Conservation (phyloP, 371 early-diverging fungal species). For the Dipsacomyces acuminosporus region DNA sequence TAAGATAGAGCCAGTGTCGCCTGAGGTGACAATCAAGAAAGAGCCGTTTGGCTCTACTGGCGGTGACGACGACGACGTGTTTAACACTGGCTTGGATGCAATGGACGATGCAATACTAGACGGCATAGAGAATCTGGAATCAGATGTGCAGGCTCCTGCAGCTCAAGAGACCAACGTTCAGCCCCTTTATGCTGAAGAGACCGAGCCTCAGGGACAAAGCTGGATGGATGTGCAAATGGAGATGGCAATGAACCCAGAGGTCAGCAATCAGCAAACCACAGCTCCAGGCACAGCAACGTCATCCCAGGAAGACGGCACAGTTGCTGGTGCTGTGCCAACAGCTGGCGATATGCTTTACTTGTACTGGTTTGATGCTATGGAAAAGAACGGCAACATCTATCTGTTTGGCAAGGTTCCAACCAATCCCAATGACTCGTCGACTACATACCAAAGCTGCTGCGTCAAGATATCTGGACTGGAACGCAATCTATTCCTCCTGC, state of each 20-base stretch:
- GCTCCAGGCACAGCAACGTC: conserved; percentile 10
- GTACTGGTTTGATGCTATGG: conserved; percentile 93
- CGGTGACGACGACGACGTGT: conserved; percentile 12
- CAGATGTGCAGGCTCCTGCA: conserved; percentile 9
- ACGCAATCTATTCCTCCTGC: conserved; percentile 84
- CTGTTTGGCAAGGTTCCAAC: conserved; percentile 75
- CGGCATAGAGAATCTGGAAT: conserved; percentile 7
- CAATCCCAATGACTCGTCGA: neutral
- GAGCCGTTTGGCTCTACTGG: conserved; percentile 19
- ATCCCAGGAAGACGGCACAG: neutral
- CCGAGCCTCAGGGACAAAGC: conserved; percentile 36
- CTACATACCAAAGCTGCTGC: conserved; percentile 64
- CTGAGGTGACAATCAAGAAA: neutral
- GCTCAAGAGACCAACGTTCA: conserved; percentile 5
- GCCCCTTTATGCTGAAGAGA: conserved; percentile 35
- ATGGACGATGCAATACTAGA: conserved; percentile 21
- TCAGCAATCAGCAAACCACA: conserved; percentile 2
- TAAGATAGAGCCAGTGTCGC: no score
- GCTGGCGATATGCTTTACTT: conserved; percentile 60
- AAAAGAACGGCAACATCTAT: conserved; percentile 76
- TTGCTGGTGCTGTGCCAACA: conserved; percentile 50
- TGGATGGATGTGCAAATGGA: conserved; percentile 50
- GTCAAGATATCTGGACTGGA: conserved; percentile 72
- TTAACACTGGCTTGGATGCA: conserved; percentile 13
- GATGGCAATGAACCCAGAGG: conserved; percentile 12